phyloP scores from a whole-genome alignment of 1,139 yeast genomes.

The Maudiozyma humilis region DNA sequence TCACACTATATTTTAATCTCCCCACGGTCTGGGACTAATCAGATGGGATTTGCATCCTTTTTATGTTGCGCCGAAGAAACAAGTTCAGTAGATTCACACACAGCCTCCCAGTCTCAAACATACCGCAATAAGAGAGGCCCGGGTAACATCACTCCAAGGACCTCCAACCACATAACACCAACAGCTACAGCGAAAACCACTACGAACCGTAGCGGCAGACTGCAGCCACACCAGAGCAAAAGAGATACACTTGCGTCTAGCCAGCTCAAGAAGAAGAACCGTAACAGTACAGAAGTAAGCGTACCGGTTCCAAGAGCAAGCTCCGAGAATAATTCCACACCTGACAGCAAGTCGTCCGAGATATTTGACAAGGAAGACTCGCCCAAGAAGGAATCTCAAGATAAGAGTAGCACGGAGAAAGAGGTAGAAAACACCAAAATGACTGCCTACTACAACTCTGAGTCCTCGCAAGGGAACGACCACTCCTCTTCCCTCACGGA shows the following conservation, averaged over 20 bases:
- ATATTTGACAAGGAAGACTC: slow-evolving; percentile 7
- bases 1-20: no score
- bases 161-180: background rate
- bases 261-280: background rate
- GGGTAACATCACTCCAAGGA: background rate
- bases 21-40: slow-evolving; percentile 7
- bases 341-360: background rate
- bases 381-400: slow-evolving; percentile 6
- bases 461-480: slow-evolving; percentile 5
- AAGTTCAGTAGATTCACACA: slow-evolving; percentile 5
- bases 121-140: slow-evolving; percentile 4
- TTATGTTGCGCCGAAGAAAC: slow-evolving; percentile 25
- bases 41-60: slow-evolving; percentile 27
- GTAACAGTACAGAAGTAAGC: background rate
- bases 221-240: background rate
- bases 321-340: background rate
- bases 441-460: slow-evolving; percentile 4
- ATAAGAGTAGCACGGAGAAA: slow-evolving; percentile 10
- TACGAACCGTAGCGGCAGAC: background rate
- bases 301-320: background rate
- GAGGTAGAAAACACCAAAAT: slow-evolving; percentile 3
- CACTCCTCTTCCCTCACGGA: slow-evolving; percentile 2
- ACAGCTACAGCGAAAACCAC: background rate
- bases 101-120: slow-evolving; percentile 5
- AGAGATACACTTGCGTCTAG: background rate